Conservation (phyloP, 331 rosid genomes). For the Pyrus hybrid region DNA sequence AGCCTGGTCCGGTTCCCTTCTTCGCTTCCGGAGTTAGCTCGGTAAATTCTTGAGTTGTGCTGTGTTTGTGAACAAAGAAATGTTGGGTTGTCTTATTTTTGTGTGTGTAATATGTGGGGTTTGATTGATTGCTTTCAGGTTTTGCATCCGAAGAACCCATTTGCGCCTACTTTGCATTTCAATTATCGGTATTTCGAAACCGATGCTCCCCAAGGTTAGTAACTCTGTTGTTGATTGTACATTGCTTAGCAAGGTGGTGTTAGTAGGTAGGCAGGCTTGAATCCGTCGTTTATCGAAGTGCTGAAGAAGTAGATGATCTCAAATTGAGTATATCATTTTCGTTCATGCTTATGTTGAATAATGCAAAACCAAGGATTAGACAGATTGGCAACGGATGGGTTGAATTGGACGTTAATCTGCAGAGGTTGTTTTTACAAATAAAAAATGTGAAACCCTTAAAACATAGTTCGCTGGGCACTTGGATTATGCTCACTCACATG, state of each 20-base stretch:
- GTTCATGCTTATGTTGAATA: neutral
- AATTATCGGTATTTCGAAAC: constrained; percentile 96
- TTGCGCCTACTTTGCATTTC: constrained; percentile 94
- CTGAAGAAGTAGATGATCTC: neutral
- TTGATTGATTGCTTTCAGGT: constrained; percentile 43
- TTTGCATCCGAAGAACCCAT: constrained; percentile 91
- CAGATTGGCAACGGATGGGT: neutral
- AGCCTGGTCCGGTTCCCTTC: constrained; percentile 87
- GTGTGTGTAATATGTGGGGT: neutral
- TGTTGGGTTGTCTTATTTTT: neutral
- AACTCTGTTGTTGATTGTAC: neutral
- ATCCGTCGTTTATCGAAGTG: neutral
- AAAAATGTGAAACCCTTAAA: neutral
- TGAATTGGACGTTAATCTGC: neutral
- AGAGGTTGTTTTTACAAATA: neutral
- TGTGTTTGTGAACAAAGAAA: neutral
- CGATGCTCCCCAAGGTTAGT: constrained; percentile 70
- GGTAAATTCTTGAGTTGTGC: constrained; percentile 27
- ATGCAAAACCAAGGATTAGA: neutral
- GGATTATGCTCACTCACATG: neutral
- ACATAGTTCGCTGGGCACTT: neutral
- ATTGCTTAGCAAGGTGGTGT: neutral
- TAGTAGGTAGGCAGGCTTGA: too few species aligned
- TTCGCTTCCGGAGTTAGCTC: constrained; percentile 97
- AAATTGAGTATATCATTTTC: neutral